These are phyloP conservation scores for Aegilops bicornis DNA, from an alignment of 176 grass and related monocot species.

Conservation along the genomic window DNA sequence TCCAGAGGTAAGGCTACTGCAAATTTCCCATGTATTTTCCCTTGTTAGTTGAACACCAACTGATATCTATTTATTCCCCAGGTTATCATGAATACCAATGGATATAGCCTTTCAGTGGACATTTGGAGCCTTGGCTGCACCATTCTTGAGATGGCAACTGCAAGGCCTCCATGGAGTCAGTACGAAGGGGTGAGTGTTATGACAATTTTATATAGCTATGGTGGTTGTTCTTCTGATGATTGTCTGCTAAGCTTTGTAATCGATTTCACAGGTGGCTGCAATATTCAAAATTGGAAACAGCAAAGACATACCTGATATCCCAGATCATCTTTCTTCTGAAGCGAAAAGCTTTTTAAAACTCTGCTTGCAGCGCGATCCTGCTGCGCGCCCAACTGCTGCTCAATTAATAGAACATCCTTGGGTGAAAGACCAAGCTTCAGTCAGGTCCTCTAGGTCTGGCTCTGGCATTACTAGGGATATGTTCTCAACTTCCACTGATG, in stretches of 20 bases:
- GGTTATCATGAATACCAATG: slow-evolving; percentile 97
- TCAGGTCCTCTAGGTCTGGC: slow-evolving; percentile 45
- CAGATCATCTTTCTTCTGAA: slow-evolving; percentile 69
- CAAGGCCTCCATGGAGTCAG: slow-evolving; percentile 93
- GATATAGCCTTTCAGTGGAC: slow-evolving; percentile 96
- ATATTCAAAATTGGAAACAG: slow-evolving; percentile 99
- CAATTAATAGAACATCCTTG: slow-evolving; percentile 83
- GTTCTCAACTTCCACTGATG: slow-evolving; percentile 18
- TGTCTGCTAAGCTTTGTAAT: slow-evolving; percentile 15
- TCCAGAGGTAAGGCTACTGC: slow-evolving; percentile 68
- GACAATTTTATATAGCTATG: not conserved
- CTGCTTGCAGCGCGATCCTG: slow-evolving; percentile 92
- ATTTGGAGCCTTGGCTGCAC: slow-evolving; percentile 99
- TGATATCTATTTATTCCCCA: slow-evolving; percentile 26
- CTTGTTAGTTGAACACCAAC: not conserved
- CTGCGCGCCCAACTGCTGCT: slow-evolving; percentile 76
- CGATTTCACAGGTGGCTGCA: slow-evolving; percentile 72
- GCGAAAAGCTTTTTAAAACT: slow-evolving; percentile 78
- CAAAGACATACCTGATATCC: slow-evolving; percentile 96
- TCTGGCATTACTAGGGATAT: slow-evolving; percentile 42
- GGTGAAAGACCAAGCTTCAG: slow-evolving; percentile 61
- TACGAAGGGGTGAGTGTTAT: slow-evolving; percentile 80
- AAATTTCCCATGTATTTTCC: not conserved
- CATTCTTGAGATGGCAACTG: slow-evolving; percentile 95
- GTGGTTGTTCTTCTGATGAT: not conserved